These are phyloP conservation scores for Suhomyces coccinellae DNA, from an alignment of 1,139 yeast genomes.

Conservation along the genomic window DNA sequence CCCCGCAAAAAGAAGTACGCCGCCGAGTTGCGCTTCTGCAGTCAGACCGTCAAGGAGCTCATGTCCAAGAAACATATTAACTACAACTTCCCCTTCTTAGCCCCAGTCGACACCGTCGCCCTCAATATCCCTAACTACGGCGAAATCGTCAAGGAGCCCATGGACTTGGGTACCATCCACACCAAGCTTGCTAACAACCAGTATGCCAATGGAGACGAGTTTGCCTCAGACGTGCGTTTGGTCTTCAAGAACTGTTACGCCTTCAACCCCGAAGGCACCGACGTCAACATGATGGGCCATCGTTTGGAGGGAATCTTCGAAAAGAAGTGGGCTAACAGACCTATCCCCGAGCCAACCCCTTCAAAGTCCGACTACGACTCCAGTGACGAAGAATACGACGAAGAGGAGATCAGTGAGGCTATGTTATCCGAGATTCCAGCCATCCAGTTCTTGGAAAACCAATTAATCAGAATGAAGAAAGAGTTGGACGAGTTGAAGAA, in stretches of 20 bases:
- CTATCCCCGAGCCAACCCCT: constrained; percentile 65
- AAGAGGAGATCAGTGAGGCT: constrained; percentile 71
- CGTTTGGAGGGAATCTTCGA: constrained; percentile 82
- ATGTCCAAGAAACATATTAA: constrained; percentile 79
- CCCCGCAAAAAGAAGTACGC: constrained; percentile 93
- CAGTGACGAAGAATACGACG: constrained; percentile 43
- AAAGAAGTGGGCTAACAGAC: constrained; percentile 86
- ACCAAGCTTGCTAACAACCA: constrained; percentile 80
- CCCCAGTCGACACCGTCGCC: constrained; percentile 95
- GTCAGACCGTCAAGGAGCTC: constrained; percentile 78
- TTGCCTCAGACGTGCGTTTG: constrained; percentile 77
- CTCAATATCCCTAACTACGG: constrained; percentile 87
- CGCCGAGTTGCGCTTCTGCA: constrained; percentile 85
- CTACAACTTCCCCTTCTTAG: constrained; percentile 85
- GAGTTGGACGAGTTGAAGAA: constrained; percentile 82
- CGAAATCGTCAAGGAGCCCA: constrained; percentile 84
- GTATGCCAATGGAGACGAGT: constrained; percentile 86
- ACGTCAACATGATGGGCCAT: constrained; percentile 95
- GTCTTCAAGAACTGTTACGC: constrained; percentile 86
- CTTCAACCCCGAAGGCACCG: constrained; percentile 94
- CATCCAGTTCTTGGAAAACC: constrained; percentile 83
- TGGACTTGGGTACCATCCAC: constrained; percentile 90
- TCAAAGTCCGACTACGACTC: constrained; percentile 38
- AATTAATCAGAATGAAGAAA: constrained; percentile 78
- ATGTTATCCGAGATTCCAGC: constrained; percentile 78